Conservation (phyloP, 2,329 filamentous ascomycete genomes). For the Fusarium verrucosum region DNA sequence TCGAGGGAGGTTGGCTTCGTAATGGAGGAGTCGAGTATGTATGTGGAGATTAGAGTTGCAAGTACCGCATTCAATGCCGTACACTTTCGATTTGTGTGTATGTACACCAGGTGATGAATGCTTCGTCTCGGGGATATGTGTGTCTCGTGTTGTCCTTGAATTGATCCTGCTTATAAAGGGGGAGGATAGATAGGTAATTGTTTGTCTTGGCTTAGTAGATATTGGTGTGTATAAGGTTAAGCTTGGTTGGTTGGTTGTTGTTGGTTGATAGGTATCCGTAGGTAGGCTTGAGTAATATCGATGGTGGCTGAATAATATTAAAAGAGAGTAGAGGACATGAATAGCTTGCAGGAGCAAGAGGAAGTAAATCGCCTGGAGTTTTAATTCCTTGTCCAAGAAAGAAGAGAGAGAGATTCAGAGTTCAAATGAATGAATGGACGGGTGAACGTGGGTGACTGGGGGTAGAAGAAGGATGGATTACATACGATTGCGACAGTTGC, state of each 20-base stretch:
- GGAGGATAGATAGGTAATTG: slow-evolving; percentile 22
- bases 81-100: slow-evolving; percentile 15
- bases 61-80: slow-evolving; percentile 38
- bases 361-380: slow-evolving; percentile 43
- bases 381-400: slow-evolving; percentile 43
- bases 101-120: slow-evolving; percentile 10
- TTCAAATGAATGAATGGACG: slow-evolving; percentile 39
- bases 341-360: slow-evolving; percentile 19
- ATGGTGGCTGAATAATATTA: slow-evolving; percentile 22
- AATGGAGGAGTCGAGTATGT: slow-evolving; percentile 21
- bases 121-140: slow-evolving; percentile 27
- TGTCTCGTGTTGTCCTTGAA: slow-evolving; percentile 23
- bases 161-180: slow-evolving; percentile 27
- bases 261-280: no score
- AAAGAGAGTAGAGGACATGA: slow-evolving; percentile 40
- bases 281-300: no score
- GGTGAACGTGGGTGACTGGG: slow-evolving; percentile 39
- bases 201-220: slow-evolving; percentile 5
- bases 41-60: slow-evolving; percentile 33
- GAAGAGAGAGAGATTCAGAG: slow-evolving; percentile 34
- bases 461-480: slow-evolving; percentile 42
- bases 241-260: background rate
- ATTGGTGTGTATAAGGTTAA: slow-evolving; percentile 12
- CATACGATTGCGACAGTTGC: slow-evolving; percentile 16
- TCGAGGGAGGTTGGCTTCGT: slow-evolving; percentile 26